Conservation (phyloP, 176 grass and related monocot species). For the Saccharum spontaneum region DNA sequence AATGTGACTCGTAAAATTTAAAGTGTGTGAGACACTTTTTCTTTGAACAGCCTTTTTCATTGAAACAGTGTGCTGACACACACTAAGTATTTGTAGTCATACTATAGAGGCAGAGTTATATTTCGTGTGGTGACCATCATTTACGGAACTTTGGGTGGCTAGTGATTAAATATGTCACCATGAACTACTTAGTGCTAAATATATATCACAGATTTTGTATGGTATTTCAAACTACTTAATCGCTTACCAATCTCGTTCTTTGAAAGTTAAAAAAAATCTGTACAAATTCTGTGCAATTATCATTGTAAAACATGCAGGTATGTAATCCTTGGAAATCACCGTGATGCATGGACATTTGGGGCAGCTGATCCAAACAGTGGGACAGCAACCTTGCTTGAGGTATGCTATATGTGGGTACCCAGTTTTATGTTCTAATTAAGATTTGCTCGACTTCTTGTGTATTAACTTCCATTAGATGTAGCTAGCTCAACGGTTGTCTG, state of each 20-base stretch:
- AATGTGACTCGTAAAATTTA: background rate
- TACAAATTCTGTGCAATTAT: slow-evolving; percentile 6
- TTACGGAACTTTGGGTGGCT: background rate
- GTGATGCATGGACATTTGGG: slow-evolving; percentile 96
- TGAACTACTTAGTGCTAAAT: background rate
- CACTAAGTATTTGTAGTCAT: background rate
- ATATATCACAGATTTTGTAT: background rate
- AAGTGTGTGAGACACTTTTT: background rate
- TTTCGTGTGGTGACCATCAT: background rate
- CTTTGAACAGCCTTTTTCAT: background rate
- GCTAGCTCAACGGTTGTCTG: slow-evolving; percentile 72
- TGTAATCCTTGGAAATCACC: slow-evolving; percentile 89
- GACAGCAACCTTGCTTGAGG: slow-evolving; percentile 95
- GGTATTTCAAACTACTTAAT: background rate
- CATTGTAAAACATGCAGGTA: slow-evolving; percentile 50
- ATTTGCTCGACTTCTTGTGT: background rate
- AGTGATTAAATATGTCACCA: background rate
- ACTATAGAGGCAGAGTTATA: background rate
- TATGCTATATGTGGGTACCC: slow-evolving; percentile 18
- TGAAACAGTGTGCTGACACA: background rate
- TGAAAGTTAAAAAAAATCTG: background rate
- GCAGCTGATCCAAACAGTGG: slow-evolving; percentile 87
- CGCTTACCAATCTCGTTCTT: background rate
- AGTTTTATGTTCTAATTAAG: slow-evolving; percentile 2
- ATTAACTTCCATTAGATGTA: slow-evolving; percentile 46